phyloP scores from a whole-genome alignment of 805 yeast genomes.

The Ogataea corticis region DNA sequence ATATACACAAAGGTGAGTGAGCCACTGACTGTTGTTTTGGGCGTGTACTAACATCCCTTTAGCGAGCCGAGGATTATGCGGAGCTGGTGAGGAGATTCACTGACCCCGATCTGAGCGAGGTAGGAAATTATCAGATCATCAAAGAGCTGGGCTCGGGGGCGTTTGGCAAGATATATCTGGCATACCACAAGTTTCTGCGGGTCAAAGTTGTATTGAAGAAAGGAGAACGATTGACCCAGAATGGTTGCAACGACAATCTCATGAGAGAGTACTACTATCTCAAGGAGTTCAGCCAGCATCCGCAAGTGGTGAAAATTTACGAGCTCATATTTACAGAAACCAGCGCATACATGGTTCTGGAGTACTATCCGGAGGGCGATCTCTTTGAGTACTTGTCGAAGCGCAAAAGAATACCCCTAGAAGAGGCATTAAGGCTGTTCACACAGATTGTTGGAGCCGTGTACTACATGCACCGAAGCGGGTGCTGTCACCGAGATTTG shows the following conservation, averaged over 20 bases:
- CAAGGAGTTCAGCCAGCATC: constrained; percentile 71
- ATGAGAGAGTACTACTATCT: constrained; percentile 91
- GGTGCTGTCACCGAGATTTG: constrained; percentile 83
- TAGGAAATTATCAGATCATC: constrained; percentile 78
- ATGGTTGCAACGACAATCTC: constrained; percentile 71
- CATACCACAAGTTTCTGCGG: constrained; percentile 71
- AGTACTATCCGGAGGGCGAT: constrained; percentile 84
- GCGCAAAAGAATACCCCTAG: constrained; percentile 49
- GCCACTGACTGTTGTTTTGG: not conserved
- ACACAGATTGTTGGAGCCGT: constrained; percentile 67
- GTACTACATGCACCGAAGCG: constrained; percentile 71
- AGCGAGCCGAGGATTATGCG: constrained; percentile 38
- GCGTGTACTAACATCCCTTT: not conserved
- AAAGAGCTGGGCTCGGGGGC: constrained; percentile 88
- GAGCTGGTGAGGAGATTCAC: constrained; percentile 38
- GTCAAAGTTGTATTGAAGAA: constrained; percentile 84
- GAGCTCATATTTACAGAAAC: constrained; percentile 83
- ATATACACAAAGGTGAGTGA: constrained; percentile 29
- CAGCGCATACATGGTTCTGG: constrained; percentile 83
- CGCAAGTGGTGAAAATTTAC: constrained; percentile 78
- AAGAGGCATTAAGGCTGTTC: constrained; percentile 54
- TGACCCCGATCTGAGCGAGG: constrained; percentile 51
- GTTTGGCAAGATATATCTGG: constrained; percentile 89
- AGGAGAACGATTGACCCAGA: constrained; percentile 45
- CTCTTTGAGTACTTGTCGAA: constrained; percentile 65